A percentile compares a stretch with the other conserved stretches of the same genome.
phyloP scores from a whole-genome alignment of 768 basidiomycete genomes.

The Pleurotus tuoliensis region DNA sequence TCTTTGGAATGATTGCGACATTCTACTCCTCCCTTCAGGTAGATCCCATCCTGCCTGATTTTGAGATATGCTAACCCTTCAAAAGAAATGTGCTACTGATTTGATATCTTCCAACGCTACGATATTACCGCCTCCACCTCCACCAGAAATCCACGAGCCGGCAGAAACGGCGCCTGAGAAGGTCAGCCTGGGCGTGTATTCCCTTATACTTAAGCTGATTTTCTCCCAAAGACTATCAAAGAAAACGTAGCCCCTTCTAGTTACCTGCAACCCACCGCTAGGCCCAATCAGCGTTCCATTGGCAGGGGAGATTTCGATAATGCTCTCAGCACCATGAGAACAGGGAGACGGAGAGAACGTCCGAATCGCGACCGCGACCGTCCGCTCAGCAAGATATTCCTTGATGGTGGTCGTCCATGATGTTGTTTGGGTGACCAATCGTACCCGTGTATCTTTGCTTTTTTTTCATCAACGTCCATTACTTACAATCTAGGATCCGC shows the following conservation, averaged over 20 bases:
- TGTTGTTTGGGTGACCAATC: too few relatives aligned
- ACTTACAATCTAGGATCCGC: too few relatives aligned
- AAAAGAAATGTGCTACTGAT: conserved; percentile 69
- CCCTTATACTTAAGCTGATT: neutral
- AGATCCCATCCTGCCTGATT: neutral
- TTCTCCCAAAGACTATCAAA: conserved; percentile 40
- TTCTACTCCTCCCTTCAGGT: conserved; percentile 76
- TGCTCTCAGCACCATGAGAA: conserved; percentile 76
- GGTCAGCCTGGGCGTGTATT: conserved; percentile 13
- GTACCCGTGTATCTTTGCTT: too few relatives aligned
- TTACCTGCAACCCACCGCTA: conserved; percentile 23
- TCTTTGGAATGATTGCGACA: conserved; percentile 71
- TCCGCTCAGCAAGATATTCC: conserved; percentile 76
- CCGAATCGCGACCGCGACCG: conserved; percentile 26
- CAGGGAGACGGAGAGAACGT: conserved; percentile 53
- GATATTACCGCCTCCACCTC: conserved; percentile 19
- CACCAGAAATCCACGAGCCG: conserved; percentile 19
- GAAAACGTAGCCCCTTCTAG: conserved; percentile 19
- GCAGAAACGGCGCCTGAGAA: conserved; percentile 16
- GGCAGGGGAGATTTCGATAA: conserved; percentile 81
- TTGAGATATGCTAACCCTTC: conserved; percentile 3
- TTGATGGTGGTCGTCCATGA: conserved; percentile 50
- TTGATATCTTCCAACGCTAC: conserved; percentile 50
- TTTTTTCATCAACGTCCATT: too few relatives aligned
- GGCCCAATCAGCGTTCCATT: conserved; percentile 44